Conservation (phyloP, 371 early-diverging fungal genomes). For the Apophysomyces sp. region DNA sequence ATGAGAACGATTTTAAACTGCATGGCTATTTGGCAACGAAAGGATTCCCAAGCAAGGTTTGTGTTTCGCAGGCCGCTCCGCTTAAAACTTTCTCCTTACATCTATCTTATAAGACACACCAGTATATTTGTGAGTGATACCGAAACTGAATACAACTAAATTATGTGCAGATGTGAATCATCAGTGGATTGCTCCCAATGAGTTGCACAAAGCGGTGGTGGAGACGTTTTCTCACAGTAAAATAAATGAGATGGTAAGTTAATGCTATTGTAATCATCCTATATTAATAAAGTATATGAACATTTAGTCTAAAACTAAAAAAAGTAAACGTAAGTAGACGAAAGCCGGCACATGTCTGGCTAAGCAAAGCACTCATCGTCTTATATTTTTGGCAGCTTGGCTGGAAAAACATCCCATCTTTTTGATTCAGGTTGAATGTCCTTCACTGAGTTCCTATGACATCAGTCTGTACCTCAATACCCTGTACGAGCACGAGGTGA, state of each 20-base stretch:
- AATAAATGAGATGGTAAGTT: not conserved
- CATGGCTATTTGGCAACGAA: slow-evolving; percentile 42
- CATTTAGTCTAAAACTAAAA: slow-evolving; percentile 23
- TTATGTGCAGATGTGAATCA: slow-evolving; percentile 45
- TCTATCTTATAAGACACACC: slow-evolving; percentile 26
- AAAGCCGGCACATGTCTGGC: slow-evolving; percentile 4
- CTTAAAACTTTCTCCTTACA: slow-evolving; percentile 1
- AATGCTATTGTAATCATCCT: not conserved
- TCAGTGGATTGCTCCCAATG: slow-evolving; percentile 38
- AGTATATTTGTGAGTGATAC: slow-evolving; percentile 41
- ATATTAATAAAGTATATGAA: not conserved
- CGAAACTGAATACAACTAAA: not conserved
- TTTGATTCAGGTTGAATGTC: slow-evolving; percentile 45
- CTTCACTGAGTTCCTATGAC: slow-evolving; percentile 40
- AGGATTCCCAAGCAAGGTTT: slow-evolving; percentile 52
- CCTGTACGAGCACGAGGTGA: slow-evolving; percentile 16
- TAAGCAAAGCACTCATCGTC: not conserved
- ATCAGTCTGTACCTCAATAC: slow-evolving; percentile 23
- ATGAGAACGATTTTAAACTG: slow-evolving; percentile 18
- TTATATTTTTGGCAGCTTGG: not conserved
- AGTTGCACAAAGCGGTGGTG: slow-evolving; percentile 38
- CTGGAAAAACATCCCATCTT: slow-evolving; percentile 53
- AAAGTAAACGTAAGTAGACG: slow-evolving; percentile 11
- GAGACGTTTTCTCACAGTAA: slow-evolving; percentile 38
- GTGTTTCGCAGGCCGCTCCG: not conserved